These are phyloP conservation scores for Beauveria scarabaeidicola DNA, from an alignment of 2,329 filamentous ascomycete species.

Conservation along the genomic window DNA sequence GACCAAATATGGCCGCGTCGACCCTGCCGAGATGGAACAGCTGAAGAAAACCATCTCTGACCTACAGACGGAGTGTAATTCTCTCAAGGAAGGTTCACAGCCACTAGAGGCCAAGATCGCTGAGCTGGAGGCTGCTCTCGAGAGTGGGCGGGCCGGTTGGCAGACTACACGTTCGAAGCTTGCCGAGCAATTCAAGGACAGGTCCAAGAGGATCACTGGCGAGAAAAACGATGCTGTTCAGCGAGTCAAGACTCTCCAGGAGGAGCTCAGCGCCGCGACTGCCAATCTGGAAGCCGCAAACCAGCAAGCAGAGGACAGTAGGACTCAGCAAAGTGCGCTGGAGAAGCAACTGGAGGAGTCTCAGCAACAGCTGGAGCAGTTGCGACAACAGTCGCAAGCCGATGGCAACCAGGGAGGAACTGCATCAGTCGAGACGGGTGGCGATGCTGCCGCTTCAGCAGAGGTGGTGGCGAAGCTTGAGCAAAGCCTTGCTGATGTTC, in stretches of 20 bases:
- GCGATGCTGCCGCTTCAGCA: constrained; percentile 29
- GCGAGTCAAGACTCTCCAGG: constrained; percentile 44
- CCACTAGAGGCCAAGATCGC: constrained; percentile 46
- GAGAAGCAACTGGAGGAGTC: constrained; percentile 37
- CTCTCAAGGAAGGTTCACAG: constrained; percentile 40
- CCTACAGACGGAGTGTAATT: constrained; percentile 57
- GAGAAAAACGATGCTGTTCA: constrained; percentile 44
- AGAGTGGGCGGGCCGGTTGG: constrained; percentile 49
- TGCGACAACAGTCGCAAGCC: constrained; percentile 27
- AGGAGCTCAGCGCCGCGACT: constrained; percentile 38
- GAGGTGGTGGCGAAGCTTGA: constrained; percentile 43
- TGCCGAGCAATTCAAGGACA: constrained; percentile 55
- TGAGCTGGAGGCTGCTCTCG: constrained; percentile 42
- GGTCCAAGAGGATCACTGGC: constrained; percentile 44
- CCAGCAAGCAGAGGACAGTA: constrained; percentile 25
- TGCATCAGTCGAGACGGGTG: constrained; percentile 32
- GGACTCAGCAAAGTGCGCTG: constrained; percentile 26
- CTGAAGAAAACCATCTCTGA: constrained; percentile 68
- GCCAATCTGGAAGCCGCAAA: constrained; percentile 47
- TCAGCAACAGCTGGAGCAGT: constrained; percentile 32
- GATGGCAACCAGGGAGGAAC: constrained; percentile 20
- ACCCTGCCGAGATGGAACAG: constrained; percentile 85
- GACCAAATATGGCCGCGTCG: constrained; percentile 90
- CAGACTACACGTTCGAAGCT: constrained; percentile 43
- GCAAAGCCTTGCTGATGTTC: constrained; percentile 38